Evolutionary conservation across 495 filamentous ascomycete species (phyloP).

Genomic region (Viridothelium virens): DNA sequence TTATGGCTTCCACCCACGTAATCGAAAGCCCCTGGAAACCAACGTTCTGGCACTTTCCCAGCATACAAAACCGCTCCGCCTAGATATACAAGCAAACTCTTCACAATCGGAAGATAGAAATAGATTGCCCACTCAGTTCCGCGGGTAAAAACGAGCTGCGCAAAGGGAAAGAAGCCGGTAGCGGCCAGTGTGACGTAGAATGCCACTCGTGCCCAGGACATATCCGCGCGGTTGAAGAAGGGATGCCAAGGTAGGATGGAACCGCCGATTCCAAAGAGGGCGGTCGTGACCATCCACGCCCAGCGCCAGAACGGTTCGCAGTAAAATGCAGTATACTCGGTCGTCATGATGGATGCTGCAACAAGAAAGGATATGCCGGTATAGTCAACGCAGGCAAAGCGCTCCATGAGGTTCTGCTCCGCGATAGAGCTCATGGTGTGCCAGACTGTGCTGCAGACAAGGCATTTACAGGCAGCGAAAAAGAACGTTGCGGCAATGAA

Average conservation of each 20-base stretch:
- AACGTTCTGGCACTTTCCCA: constrained; percentile 87
- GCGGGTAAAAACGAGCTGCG: constrained; percentile 70
- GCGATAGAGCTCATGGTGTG: constrained; percentile 97
- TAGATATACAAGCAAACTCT: constrained; percentile 80
- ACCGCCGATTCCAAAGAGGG: constrained; percentile 73
- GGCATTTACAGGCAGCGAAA: constrained; percentile 90
- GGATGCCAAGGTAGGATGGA: constrained; percentile 96
- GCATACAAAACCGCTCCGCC: constrained; percentile 81
- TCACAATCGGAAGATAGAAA: constrained; percentile 84
- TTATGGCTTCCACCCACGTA: constrained; percentile 94
- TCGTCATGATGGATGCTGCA: constrained; percentile 94
- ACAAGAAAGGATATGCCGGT: constrained; percentile 95
- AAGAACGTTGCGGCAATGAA: constrained; percentile 91
- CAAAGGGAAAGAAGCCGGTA: constrained; percentile 84
- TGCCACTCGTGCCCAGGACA: constrained; percentile 82
- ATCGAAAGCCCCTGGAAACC: constrained; percentile 86
- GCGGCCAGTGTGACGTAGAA: constrained; percentile 84
- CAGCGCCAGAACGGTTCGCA: constrained; percentile 85
- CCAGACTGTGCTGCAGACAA: constrained; percentile 93
- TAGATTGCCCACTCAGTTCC: constrained; percentile 66
- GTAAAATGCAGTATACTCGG: constrained; percentile 97
- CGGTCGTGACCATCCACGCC: constrained; percentile 77
- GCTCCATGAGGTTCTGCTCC: constrained; percentile 79
- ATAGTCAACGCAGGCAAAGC: constrained; percentile 97
- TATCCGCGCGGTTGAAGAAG: constrained; percentile 83